Evolutionary conservation across 1,139 yeast species (phyloP), one percentile per base, ranked within the genome.

Genomic region (Nakaseomyces nivariensis): DNA sequence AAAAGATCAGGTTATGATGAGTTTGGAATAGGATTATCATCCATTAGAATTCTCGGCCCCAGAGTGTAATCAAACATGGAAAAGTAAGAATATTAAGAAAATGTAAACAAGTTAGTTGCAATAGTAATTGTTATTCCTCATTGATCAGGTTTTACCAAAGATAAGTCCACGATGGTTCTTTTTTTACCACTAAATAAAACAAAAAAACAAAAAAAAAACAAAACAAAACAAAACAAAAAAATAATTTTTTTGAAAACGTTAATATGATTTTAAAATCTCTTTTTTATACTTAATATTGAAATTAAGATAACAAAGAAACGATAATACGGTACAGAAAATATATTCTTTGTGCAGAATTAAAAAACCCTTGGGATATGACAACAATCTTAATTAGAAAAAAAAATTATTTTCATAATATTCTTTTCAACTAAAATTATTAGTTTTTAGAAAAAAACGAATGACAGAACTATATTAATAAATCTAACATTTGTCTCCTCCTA

Each of bases 61-160:
- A 84, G 95, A 86, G 95, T 85, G 95, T 85, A 81, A 84, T 89
- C 92, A 86, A 86, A 62, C 66, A 56, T 52, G 36, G 32, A 10
- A 33, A 8, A 9, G 5, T 33, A 5, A 33, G 13, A 33, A 33
- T 9, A 33, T 10, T 10, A 33, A 33, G 13, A 33, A n/a, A 33
- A 33, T 8, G 10, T 2, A 33, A n/a, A 29, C 32, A 29, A 29
- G 32, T 29, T 29, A 17, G 22, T 17, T 17, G 31, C 9, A 8
- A 33, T 33, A n/a, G 7, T 33, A 33, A n/a, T 33, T 33, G 31
- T 29, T 29, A 29, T 29, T 29, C 36, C 36, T 33, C 13, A 33
- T 33, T 33, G 13, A n/a, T 11, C n/a, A 37, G 40, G 40, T 37
- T 37, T 37, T 37, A 37, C 40, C 40, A 38, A 38, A 38, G 42